phyloP scores from a whole-genome alignment of 148 eudicot species.

The Cornus controversa region DNA sequence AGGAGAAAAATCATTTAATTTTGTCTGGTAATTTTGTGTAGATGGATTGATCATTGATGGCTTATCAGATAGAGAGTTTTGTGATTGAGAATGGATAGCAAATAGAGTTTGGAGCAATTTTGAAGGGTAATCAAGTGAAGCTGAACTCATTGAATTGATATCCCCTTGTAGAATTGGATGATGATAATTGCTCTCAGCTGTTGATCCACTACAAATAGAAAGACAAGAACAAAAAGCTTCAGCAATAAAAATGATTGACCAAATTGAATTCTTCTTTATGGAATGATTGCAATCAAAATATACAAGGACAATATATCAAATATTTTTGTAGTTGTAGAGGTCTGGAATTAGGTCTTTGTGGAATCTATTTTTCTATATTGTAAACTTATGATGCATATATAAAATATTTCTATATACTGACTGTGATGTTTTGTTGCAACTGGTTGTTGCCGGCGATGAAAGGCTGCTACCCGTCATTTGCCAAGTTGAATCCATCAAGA shows the following conservation, averaged over 20 bases:
- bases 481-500: slow-evolving; percentile 22
- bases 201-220: slow-evolving; percentile 12
- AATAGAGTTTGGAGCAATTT: no score
- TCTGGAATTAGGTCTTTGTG: not conserved
- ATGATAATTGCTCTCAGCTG: slow-evolving; percentile 30
- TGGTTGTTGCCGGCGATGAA: slow-evolving; percentile 11
- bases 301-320: slow-evolving; percentile 7
- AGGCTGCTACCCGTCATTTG: slow-evolving; percentile 35
- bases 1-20: no score
- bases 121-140: no score
- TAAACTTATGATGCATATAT: no score
- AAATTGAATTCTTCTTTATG: slow-evolving; percentile 21
- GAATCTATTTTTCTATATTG: not conserved
- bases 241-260: not conserved
- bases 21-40: no score
- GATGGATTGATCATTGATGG: slow-evolving; percentile 16
- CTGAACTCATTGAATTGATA: slow-evolving; percentile 32
- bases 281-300: slow-evolving; percentile 20
- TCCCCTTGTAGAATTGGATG: slow-evolving; percentile 37
- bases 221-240: slow-evolving; percentile 3
- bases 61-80: slow-evolving; percentile 18
- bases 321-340: slow-evolving; percentile 16
- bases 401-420: slow-evolving; percentile 32
- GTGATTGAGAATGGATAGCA: slow-evolving; percentile 30
- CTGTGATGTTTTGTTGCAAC: slow-evolving; percentile 54